A percentile compares a stretch with the other conserved stretches of the same genome.
Evolutionary conservation across 345 rosid genomes (phyloP).

Genomic region (Gossypium mustelinum): DNA sequence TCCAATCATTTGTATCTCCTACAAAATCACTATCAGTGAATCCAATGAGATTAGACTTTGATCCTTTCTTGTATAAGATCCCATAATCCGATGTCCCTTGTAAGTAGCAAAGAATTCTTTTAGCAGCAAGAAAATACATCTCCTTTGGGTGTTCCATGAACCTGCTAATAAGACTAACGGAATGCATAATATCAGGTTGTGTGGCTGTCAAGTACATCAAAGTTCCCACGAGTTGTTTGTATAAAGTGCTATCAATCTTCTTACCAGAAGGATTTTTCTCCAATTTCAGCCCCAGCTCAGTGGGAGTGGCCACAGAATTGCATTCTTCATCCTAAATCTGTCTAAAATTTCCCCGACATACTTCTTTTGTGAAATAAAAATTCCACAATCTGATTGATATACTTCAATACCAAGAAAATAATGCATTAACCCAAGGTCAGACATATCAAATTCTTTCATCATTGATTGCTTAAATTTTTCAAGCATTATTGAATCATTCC

Average conservation of each 20-base stretch:
- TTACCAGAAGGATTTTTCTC: neutral
- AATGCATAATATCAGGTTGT: no score
- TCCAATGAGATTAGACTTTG: neutral
- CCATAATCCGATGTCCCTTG: neutral
- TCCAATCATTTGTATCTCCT: neutral
- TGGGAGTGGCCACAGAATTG: neutral
- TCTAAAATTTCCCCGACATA: neutral
- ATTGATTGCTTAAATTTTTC: neutral
- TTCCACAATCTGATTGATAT: neutral
- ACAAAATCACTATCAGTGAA: neutral
- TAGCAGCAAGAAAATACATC: neutral
- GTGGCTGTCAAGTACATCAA: neutral
- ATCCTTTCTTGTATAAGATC: neutral
- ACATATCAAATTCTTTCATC: neutral
- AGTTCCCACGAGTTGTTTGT: neutral
- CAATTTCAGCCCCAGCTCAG: neutral
- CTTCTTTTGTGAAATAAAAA: neutral
- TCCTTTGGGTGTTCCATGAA: neutral
- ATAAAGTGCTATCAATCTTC: neutral
- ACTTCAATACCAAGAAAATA: neutral
- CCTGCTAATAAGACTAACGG: neutral
- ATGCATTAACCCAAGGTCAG: neutral
- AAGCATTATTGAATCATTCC: neutral
- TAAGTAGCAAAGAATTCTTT: neutral
- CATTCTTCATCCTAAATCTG: neutral